Evolutionary conservation across 2,329 filamentous ascomycete species (phyloP).

Genomic region (Fusarium beomiforme): DNA sequence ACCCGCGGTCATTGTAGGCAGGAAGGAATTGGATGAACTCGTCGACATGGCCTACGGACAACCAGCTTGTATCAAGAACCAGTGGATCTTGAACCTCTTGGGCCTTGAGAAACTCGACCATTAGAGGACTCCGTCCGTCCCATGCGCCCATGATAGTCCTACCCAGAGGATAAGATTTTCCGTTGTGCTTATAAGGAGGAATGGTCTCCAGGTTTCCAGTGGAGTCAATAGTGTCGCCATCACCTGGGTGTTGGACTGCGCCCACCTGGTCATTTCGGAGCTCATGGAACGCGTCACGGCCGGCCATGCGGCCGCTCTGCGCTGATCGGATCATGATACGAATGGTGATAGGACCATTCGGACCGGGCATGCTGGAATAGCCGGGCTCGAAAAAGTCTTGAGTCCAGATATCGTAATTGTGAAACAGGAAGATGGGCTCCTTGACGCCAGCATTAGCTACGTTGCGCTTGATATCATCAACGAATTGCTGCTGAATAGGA

Average conservation of each 20-base stretch:
- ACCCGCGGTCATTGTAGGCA: constrained; percentile 37
- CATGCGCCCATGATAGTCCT: constrained; percentile 36
- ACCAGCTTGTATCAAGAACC: constrained; percentile 45
- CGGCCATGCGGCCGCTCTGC: constrained; percentile 43
- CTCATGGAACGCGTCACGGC: constrained; percentile 46
- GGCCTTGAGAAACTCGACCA: constrained; percentile 45
- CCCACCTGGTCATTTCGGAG: constrained; percentile 44
- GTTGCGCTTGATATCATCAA: constrained; percentile 7
- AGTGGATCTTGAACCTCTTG: constrained; percentile 51
- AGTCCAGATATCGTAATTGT: constrained; percentile 44
- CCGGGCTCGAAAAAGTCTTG: constrained; percentile 54
- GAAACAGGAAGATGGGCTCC: constrained; percentile 18
- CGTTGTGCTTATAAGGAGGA: constrained; percentile 44
- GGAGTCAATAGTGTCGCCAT: constrained; percentile 33
- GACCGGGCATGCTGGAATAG: constrained; percentile 52
- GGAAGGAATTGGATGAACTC: constrained; percentile 47
- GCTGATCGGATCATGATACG: constrained; percentile 47
- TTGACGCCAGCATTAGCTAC: constrained; percentile 5
- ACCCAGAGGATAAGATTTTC: constrained; percentile 30
- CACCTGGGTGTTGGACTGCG: constrained; percentile 42
- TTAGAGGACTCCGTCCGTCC: constrained; percentile 15
- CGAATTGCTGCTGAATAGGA: background rate
- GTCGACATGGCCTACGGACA: constrained; percentile 43
- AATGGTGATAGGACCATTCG: constrained; percentile 44
- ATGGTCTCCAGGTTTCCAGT: constrained; percentile 52